phyloP scores from a whole-genome alignment of 2,329 filamentous ascomycete species.

The Botrytis deweyae region DNA sequence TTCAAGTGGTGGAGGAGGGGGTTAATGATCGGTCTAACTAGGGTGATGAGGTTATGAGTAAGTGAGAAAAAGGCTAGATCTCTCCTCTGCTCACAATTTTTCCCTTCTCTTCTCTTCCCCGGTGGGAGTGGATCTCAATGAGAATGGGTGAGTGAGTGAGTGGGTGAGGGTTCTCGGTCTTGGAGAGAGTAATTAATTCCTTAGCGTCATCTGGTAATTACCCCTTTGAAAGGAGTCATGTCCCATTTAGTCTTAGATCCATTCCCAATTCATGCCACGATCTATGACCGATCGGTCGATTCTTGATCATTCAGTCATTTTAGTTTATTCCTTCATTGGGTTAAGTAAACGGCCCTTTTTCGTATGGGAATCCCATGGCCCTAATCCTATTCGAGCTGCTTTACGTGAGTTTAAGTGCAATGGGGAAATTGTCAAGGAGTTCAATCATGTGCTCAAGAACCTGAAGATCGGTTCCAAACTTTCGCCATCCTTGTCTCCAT shows the following conservation, averaged over 20 bases:
- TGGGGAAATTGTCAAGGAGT: constrained; percentile 4
- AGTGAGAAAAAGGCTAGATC: constrained; percentile 4
- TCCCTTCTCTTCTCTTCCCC: constrained; percentile 11
- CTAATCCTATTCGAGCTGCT: neutral
- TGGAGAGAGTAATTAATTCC: too few species aligned
- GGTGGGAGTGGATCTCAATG: neutral
- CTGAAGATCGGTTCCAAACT: constrained; percentile 6
- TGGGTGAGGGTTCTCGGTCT: neutral
- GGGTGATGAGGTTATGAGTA: neutral
- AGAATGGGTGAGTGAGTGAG: neutral
- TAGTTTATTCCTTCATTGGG: neutral
- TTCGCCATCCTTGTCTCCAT: neutral
- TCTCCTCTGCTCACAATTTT: neutral
- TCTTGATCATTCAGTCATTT: neutral
- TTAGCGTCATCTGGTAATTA: neutral
- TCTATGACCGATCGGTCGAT: neutral
- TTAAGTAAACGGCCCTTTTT: neutral
- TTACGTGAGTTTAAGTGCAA: neutral
- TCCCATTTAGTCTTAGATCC: accelerated
- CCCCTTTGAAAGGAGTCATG: neutral
- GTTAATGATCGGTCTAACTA: neutral
- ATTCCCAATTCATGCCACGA: accelerated
- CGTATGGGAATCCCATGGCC: accelerated
- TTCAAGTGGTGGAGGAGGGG: neutral
- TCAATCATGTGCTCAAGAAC: constrained; percentile 10